Percentiles rank a stretch among this genome's conserved stretches.
These are phyloP conservation scores for Candida saitoana DNA, from an alignment of 805 yeast genomes.

Conservation along the genomic window DNA sequence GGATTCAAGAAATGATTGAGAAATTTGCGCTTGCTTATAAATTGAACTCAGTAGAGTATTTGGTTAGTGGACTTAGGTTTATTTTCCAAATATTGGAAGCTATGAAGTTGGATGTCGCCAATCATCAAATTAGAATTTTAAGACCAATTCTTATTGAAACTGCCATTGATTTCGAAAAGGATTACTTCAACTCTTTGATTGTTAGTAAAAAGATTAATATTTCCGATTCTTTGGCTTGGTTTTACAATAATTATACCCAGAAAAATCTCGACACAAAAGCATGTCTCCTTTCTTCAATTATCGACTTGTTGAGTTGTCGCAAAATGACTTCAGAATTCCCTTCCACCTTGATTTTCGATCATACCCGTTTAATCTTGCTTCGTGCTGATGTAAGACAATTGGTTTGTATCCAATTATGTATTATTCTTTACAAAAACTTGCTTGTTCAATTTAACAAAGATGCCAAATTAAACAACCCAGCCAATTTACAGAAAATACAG, in stretches of 20 bases:
- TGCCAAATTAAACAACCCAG: slow-evolving; percentile 23
- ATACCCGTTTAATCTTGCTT: slow-evolving; percentile 67
- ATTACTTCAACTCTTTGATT: slow-evolving; percentile 60
- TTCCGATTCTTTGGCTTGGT: slow-evolving; percentile 65
- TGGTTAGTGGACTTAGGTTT: slow-evolving; percentile 74
- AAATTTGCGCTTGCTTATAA: slow-evolving; percentile 50
- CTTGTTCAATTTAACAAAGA: slow-evolving; percentile 25
- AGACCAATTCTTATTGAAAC: slow-evolving; percentile 83
- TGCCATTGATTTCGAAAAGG: slow-evolving; percentile 84
- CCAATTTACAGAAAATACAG: slow-evolving; percentile 48
- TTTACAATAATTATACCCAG: slow-evolving; percentile 32
- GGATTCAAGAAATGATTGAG: slow-evolving; percentile 79
- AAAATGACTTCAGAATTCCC: slow-evolving; percentile 83
- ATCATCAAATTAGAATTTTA: slow-evolving; percentile 83
- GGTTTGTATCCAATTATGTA: slow-evolving; percentile 73
- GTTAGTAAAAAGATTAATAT: slow-evolving; percentile 57
- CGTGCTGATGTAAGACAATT: slow-evolving; percentile 84
- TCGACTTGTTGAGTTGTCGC: slow-evolving; percentile 68
- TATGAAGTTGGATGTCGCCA: slow-evolving; percentile 92
- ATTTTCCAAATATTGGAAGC: slow-evolving; percentile 84
- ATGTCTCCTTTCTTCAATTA: slow-evolving; percentile 35
- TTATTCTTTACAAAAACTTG: slow-evolving; percentile 68
- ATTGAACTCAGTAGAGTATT: slow-evolving; percentile 42
- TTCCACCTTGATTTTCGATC: slow-evolving; percentile 77
- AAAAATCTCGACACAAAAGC: slow-evolving; percentile 6